Percentiles rank a stretch among this genome's conserved stretches.
Evolutionary conservation across 129 eudicot genomes (phyloP).

Genomic region (Arctium lappa): DNA sequence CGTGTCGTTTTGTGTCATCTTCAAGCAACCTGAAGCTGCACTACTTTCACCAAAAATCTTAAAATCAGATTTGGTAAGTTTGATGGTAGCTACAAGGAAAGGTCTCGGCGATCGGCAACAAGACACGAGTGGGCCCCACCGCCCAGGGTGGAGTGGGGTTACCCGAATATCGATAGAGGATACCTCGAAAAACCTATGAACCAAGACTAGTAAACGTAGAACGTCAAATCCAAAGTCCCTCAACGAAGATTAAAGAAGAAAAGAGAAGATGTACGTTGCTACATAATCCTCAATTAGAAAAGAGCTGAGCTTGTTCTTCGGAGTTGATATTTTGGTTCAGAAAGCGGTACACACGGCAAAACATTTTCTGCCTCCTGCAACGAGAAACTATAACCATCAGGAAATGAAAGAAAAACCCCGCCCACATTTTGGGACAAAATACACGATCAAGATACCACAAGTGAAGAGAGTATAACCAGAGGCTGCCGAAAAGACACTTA

Average conservation of each 20-base stretch:
- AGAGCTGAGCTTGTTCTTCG: conserved; percentile 64
- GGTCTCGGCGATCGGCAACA: no score
- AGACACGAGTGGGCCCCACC: no score
- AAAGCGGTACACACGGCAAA: conserved; percentile 52
- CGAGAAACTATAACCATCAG: conserved; percentile 4
- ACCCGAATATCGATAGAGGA: neutral
- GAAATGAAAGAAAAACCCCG: neutral
- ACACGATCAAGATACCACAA: neutral
- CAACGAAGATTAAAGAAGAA: neutral
- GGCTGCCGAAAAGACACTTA: neutral
- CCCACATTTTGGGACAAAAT: neutral
- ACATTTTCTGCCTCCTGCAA: conserved; percentile 60
- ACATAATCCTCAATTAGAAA: conserved; percentile 30
- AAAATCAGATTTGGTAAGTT: neutral
- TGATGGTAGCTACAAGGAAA: no score
- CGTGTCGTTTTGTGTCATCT: neutral
- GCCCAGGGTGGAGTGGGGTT: neutral
- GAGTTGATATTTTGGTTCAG: conserved; percentile 68
- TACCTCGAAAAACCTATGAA: neutral
- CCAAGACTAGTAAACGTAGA: conserved; percentile 16
- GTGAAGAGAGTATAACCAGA: neutral
- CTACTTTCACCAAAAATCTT: no score
- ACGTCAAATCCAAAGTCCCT: conserved; percentile 6
- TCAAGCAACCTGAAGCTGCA: neutral
- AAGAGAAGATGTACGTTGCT: conserved; percentile 5